A percentile compares a stretch with the other conserved stretches of the same genome.
phyloP scores from a whole-genome alignment of 352 stramenopile species.

The Elongisporangium senticosum region DNA sequence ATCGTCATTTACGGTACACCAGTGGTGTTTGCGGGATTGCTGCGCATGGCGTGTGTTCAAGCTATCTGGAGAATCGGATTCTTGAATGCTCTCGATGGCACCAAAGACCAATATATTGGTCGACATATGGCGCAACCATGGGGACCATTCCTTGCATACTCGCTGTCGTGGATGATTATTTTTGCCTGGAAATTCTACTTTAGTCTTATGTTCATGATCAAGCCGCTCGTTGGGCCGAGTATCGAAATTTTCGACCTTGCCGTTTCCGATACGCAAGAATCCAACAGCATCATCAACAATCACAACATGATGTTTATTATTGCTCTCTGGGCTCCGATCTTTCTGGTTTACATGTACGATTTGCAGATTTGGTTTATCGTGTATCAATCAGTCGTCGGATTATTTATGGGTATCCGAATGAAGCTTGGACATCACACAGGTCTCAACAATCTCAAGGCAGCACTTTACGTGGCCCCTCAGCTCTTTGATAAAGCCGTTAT shows the following conservation, averaged over 20 bases:
- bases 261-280: conserved; percentile 17
- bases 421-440: conserved; percentile 73
- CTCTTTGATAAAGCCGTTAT: conserved; percentile 72
- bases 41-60: conserved; percentile 49
- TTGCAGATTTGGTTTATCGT: conserved; percentile 85
- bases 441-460: conserved; percentile 56
- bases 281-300: conserved; percentile 8
- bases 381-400: conserved; percentile 68
- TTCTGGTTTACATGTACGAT: conserved; percentile 87
- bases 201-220: conserved; percentile 77
- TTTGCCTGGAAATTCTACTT: conserved; percentile 80
- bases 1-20: conserved; percentile 56
- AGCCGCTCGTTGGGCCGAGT: conserved; percentile 64
- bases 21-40: conserved; percentile 32
- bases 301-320: conserved; percentile 81
- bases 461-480: conserved; percentile 50
- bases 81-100: conserved; percentile 63
- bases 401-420: conserved; percentile 69
- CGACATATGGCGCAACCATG: conserved; percentile 65
- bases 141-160: conserved; percentile 54
- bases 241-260: conserved; percentile 69
- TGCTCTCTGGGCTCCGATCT: conserved; percentile 67
- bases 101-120: conserved; percentile 69
- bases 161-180: conserved; percentile 64
- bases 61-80: conserved; percentile 56